Percentiles rank a stretch among this genome's conserved stretches.
These are phyloP conservation scores for Daucus carota DNA, from an alignment of 129 eudicot species.

Conservation along the genomic window DH1_v3.0 NC_030387.2:3224001-3224500, in stretches of 20 bases:
- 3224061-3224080: not conserved
- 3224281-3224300: conserved; percentile 68
- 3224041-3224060: not conserved
- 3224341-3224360: conserved; percentile 60
- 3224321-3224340: conserved; percentile 76
- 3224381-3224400: not conserved
- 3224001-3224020: not conserved
- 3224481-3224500: not conserved
- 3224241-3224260: conserved; percentile 69
- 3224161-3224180: conserved; percentile 88
- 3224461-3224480: not conserved
- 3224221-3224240: conserved; percentile 83
- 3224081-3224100: not conserved
- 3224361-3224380: conserved; percentile 63
- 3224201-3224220: conserved; percentile 81
- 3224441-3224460: not conserved
- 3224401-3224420: not conserved
- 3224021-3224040: not conserved
- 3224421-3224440: not conserved
- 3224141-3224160: conserved; percentile 29
- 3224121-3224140: not conserved
- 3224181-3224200: conserved; percentile 52
- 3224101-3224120: not conserved
- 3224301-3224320: conserved; percentile 56
- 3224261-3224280: conserved; percentile 78